Evolutionary conservation across 257 asterid species (phyloP).

Genomic region (Scutellaria minor): DNA sequence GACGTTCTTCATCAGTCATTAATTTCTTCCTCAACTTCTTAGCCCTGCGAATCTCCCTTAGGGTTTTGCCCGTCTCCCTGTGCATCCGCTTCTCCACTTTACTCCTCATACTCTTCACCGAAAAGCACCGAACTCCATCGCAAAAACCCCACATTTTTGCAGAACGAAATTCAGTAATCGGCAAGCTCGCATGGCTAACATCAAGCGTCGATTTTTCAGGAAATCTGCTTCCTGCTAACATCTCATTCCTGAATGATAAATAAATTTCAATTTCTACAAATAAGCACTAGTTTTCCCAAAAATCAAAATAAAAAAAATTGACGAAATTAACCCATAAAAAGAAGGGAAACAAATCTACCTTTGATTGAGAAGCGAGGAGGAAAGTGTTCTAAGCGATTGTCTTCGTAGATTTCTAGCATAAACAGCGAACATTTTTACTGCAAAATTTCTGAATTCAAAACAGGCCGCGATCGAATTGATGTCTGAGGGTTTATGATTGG

Average conservation of each 20-base stretch:
- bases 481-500: slow-evolving; percentile 17
- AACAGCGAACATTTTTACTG: slow-evolving; percentile 41
- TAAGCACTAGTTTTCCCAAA: background rate
- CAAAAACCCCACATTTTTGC: slow-evolving; percentile 44
- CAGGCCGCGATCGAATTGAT: slow-evolving; percentile 26
- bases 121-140: slow-evolving; percentile 66
- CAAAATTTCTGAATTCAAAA: slow-evolving; percentile 11
- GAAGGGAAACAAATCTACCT: slow-evolving; percentile 34
- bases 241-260: slow-evolving; percentile 37
- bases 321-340: background rate
- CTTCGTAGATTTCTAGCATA: slow-evolving; percentile 32
- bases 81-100: slow-evolving; percentile 75
- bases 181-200: slow-evolving; percentile 27
- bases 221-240: slow-evolving; percentile 18
- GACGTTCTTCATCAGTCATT: slow-evolving; percentile 77
- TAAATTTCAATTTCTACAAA: background rate
- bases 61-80: slow-evolving; percentile 73
- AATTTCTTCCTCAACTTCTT: slow-evolving; percentile 58
- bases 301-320: background rate
- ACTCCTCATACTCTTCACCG: slow-evolving; percentile 92
- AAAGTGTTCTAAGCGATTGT: slow-evolving; percentile 38
- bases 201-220: slow-evolving; percentile 33
- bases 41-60: slow-evolving; percentile 88
- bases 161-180: slow-evolving; percentile 27
- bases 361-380: slow-evolving; percentile 42